Evolutionary conservation across 2,329 filamentous ascomycete genomes (phyloP).

Genomic region (Calonectria crousiana): DNA sequence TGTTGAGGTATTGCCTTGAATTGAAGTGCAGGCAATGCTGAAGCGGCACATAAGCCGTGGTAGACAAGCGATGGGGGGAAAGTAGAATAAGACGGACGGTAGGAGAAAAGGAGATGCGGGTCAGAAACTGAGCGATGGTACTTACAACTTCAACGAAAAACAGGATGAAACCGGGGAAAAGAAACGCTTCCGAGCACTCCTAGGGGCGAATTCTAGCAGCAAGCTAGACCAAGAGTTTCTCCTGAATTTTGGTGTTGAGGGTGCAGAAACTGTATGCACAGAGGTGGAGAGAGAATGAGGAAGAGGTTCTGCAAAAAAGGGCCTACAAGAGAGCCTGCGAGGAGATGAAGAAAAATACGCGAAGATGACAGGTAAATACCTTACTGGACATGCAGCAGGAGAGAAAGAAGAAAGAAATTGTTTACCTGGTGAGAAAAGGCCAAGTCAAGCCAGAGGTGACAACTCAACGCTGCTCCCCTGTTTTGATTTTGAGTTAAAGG

Average conservation of each 20-base stretch:
- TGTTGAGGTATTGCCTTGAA: background rate
- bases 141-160: background rate
- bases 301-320: background rate
- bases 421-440: constrained; percentile 22
- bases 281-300: background rate
- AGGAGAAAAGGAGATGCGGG: background rate
- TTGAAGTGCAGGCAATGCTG: too few species aligned
- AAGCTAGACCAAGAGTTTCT: background rate
- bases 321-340: background rate
- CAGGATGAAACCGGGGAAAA: background rate
- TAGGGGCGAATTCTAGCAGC: background rate
- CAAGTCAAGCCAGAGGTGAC: constrained; percentile 19
- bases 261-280: background rate
- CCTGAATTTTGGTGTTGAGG: background rate
- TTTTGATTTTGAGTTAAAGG: background rate
- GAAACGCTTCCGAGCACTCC: background rate
- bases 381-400: background rate
- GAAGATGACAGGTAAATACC: background rate
- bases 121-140: background rate
- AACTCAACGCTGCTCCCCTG: constrained; percentile 33
- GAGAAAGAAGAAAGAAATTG: background rate
- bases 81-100: background rate
- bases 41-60: background rate
- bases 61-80: background rate
- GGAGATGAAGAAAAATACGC: background rate